Conservation (phyloP, 108 stramenopile genomes). For the Nitzschia sp. region DNA sequence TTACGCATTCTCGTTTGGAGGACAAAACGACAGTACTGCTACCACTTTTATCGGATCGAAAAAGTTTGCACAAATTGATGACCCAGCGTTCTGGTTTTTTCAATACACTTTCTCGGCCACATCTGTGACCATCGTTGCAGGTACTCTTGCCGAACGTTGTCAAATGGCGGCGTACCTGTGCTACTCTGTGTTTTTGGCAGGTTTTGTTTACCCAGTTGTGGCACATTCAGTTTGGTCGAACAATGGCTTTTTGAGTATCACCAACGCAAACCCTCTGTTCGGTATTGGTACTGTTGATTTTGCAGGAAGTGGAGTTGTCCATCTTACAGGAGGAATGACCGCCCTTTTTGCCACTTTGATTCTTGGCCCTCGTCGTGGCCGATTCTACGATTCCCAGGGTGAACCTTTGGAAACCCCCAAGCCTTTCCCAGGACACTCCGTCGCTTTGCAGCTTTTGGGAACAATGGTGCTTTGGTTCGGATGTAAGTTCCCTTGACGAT, state of each 20-base stretch:
- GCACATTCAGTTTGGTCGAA: slow-evolving; percentile 79
- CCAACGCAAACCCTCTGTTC: slow-evolving; percentile 51
- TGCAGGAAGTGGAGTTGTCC: slow-evolving; percentile 76
- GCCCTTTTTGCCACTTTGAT: slow-evolving; percentile 59
- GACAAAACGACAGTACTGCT: slow-evolving; percentile 32
- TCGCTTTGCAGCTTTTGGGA: slow-evolving; percentile 67
- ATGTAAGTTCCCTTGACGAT: slow-evolving; percentile 44
- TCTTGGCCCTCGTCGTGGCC: slow-evolving; percentile 53
- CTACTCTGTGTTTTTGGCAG: slow-evolving; percentile 70
- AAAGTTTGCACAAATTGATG: slow-evolving; percentile 48
- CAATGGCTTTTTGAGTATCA: slow-evolving; percentile 71
- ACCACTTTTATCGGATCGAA: slow-evolving; percentile 62
- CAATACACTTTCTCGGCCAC: slow-evolving; percentile 85
- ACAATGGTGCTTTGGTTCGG: slow-evolving; percentile 88
- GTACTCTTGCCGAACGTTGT: slow-evolving; percentile 88
- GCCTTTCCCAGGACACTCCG: slow-evolving; percentile 64
- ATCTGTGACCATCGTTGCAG: slow-evolving; percentile 88
- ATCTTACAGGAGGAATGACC: slow-evolving; percentile 67
- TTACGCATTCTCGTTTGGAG: slow-evolving; percentile 79
- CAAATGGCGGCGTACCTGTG: slow-evolving; percentile 80
- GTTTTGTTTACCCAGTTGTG: slow-evolving; percentile 82
- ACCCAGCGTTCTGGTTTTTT: slow-evolving; percentile 71
- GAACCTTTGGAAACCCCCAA: slow-evolving; percentile 52
- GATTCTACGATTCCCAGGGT: slow-evolving; percentile 56
- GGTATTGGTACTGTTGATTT: slow-evolving; percentile 70